These are phyloP conservation scores for Suillus decipiens DNA, from an alignment of 768 basidiomycete species.

Conservation along the genomic window DNA sequence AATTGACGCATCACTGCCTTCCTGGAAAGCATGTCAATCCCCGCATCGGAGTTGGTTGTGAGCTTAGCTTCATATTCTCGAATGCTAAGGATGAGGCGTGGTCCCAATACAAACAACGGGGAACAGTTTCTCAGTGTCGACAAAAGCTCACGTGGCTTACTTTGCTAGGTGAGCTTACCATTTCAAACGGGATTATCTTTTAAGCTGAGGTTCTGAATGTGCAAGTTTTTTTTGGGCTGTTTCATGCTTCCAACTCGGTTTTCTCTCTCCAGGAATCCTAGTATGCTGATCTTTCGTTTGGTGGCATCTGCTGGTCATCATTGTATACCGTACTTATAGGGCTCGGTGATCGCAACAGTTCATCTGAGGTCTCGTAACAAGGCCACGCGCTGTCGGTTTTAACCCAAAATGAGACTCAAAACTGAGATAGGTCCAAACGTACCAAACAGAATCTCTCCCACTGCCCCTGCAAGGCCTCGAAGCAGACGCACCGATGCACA, in stretches of 20 bases:
- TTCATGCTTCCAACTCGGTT: background rate
- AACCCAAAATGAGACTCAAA: background rate
- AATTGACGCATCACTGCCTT: background rate
- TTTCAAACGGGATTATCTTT: background rate
- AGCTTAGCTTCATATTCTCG: background rate
- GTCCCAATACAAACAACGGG: conserved; percentile 1
- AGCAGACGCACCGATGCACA: background rate
- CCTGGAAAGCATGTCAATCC: conserved; percentile 1
- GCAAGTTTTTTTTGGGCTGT: background rate
- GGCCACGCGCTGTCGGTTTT: background rate
- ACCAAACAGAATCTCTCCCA: background rate
- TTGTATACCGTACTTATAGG: background rate
- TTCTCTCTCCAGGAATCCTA: background rate
- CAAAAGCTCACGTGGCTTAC: conserved; percentile 1
- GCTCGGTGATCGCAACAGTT: background rate
- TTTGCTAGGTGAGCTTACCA: background rate
- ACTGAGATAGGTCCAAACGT: background rate
- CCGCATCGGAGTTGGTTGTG: background rate
- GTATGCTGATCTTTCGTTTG: background rate
- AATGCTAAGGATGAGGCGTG: conserved; percentile 2
- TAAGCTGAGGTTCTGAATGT: background rate
- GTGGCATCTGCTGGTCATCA: background rate
- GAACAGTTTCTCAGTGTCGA: background rate
- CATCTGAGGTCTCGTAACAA: background rate
- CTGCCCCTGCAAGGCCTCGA: background rate